These are phyloP conservation scores for Brettanomyces custersianus DNA, from an alignment of 805 yeast species.

Conservation along the genomic window DNA sequence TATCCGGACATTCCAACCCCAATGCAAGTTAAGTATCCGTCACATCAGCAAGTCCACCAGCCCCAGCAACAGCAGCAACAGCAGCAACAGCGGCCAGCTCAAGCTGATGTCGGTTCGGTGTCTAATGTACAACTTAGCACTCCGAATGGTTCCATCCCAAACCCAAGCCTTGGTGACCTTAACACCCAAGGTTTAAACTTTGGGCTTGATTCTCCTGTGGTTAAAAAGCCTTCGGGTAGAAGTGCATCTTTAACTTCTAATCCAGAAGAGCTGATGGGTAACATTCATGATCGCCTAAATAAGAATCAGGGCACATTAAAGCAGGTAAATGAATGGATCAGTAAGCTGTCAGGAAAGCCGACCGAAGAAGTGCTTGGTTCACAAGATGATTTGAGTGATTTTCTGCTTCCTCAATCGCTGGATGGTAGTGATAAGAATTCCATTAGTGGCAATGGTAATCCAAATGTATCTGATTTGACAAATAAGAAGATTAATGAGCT, in stretches of 20 bases:
- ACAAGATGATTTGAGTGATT: constrained; percentile 27
- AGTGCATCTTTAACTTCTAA: constrained; percentile 7
- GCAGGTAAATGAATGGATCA: constrained; percentile 51
- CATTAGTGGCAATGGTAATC: neutral
- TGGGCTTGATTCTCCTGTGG: constrained; percentile 1
- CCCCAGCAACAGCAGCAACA: neutral
- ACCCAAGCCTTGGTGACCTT: neutral
- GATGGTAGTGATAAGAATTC: constrained; percentile 6
- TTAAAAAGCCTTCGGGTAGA: constrained; percentile 2
- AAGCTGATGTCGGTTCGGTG: neutral
- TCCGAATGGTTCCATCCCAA: neutral
- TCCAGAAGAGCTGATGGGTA: constrained; percentile 23
- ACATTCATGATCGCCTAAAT: constrained; percentile 37
- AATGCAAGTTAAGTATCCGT: constrained; percentile 4
- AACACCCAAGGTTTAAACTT: constrained; percentile 4
- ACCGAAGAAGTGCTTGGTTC: constrained; percentile 9
- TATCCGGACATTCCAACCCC: constrained; percentile 19
- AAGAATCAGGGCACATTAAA: constrained; percentile 44
- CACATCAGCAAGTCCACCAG: neutral
- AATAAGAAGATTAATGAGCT: constrained; percentile 1
- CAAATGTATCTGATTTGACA: neutral
- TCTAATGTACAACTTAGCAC: neutral
- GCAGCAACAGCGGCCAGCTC: neutral
- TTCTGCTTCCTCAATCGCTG: constrained; percentile 22
- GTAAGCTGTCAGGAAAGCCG: constrained; percentile 6